Base-by-base conservation (phyloP, 75 land plant species). In the Picea sitchensis region DNA sequence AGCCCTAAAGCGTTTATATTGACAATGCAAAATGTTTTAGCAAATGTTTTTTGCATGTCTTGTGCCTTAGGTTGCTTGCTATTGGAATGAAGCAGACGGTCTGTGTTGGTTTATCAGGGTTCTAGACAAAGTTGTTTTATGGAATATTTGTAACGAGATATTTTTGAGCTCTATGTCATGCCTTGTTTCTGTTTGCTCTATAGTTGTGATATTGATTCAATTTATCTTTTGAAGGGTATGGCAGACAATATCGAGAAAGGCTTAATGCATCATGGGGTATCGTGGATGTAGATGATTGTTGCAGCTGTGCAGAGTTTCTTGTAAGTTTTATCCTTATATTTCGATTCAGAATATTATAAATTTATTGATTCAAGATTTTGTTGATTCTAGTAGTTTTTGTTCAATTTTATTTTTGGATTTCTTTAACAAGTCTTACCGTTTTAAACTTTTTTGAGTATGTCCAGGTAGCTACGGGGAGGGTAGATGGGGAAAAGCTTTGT, bases 211-310 rank as follows among this genome's bases (percentile, higher is more conserved):
- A 78, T 62, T 78, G 26, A 78, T n/a, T 64, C 5, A 61, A 18
- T 34, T 38, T 60, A 0, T 36, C 1, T 34, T 34, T 62, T 60
- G 17, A 65, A 97, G 99, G 99, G 68, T 97, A 97, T 90, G 99
- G 99, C 51, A 82, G 99, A 65, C 90, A 84, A 82, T 97, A 87
- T 82, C 87, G 99, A 67, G 99, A 97, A 72, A 82, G 99, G 74
- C 92, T 97, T 58, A 68, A 90, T 32, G 92, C 94, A 0, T 73
- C 76, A 30, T 97, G 99, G 99, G 99, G 99, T 78, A 74, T 92
- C 81, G 94, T 92, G 71, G 99, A 96, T 85, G 95, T 96, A 5
- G 86, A 91, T 80, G 98, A 96, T 73, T 94, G 99, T 76, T 96
- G 99, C 78, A 94, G 93, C 82, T 96, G 99, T 89, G 99, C 99